A percentile compares a stretch with the other conserved stretches of the same genome.
phyloP scores from a whole-genome alignment of 805 yeast genomes.

The Cyberlindnera meyerae region DNA sequence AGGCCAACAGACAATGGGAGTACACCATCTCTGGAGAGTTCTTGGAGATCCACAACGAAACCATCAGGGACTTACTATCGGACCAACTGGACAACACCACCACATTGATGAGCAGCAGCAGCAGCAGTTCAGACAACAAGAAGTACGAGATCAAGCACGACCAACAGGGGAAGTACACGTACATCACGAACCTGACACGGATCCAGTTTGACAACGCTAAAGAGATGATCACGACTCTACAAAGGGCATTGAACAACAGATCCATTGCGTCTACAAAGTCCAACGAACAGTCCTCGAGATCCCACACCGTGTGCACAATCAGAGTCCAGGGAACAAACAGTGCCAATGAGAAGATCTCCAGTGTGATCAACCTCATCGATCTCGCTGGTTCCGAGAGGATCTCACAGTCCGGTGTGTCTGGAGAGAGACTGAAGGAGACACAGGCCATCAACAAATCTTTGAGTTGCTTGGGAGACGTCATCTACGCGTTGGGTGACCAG shows the following conservation, averaged over 20 bases:
- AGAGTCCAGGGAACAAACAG: constrained; percentile 50
- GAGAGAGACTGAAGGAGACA: constrained; percentile 80
- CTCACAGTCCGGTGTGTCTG: constrained; percentile 67
- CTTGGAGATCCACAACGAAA: constrained; percentile 86
- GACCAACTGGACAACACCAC: constrained; percentile 11
- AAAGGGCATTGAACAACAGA: constrained; percentile 54
- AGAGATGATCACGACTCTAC: constrained; percentile 47
- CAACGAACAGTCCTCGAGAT: constrained; percentile 83
- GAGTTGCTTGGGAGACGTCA: constrained; percentile 87
- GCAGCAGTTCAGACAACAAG: constrained; percentile 18
- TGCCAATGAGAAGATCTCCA: constrained; percentile 46
- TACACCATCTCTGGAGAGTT: constrained; percentile 67
- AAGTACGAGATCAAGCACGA: constrained; percentile 75
- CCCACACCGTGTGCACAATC: constrained; percentile 79
- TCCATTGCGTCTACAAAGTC: constrained; percentile 78
- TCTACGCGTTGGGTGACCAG: constrained; percentile 58
- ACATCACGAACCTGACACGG: constrained; percentile 54
- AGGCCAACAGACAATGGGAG: constrained; percentile 53
- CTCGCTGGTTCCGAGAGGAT: constrained; percentile 93
- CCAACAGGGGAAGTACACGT: constrained; percentile 45
- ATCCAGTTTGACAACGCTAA: constrained; percentile 41
- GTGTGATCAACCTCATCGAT: constrained; percentile 78
- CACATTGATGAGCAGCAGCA: no score
- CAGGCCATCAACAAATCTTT: constrained; percentile 84
- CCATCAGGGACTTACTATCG: constrained; percentile 59